A percentile compares a stretch with the other conserved stretches of the same genome.
These are phyloP conservation scores for Neckera pumila DNA, from an alignment of 225 moss, liverwort and hornwort genomes.

Conservation along the genomic window DNA sequence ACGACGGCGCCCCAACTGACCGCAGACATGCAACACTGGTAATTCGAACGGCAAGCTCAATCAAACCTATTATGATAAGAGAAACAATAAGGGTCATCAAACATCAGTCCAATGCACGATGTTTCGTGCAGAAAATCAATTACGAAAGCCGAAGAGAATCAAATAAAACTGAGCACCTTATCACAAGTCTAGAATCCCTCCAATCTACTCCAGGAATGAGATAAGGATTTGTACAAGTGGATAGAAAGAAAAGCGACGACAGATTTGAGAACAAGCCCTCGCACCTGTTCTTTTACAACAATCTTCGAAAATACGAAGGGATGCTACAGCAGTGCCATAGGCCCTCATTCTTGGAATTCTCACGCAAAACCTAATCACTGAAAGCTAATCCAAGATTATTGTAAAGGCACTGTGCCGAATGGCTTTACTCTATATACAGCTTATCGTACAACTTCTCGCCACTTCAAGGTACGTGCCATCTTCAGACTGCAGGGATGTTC, in stretches of 20 bases:
- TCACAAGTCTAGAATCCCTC: neutral
- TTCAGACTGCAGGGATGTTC: slow-evolving; percentile 65
- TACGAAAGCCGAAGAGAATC: neutral
- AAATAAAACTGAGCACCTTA: neutral
- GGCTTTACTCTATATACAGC: slow-evolving; percentile 3
- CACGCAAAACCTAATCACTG: neutral
- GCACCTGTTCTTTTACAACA: neutral
- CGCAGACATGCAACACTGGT: neutral
- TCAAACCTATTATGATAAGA: neutral
- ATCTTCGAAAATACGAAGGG: neutral
- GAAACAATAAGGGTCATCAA: neutral
- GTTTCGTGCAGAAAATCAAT: neutral
- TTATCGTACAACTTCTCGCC: neutral
- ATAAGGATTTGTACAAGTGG: neutral
- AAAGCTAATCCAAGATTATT: slow-evolving; percentile 4
- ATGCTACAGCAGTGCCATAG: neutral
- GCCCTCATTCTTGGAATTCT: neutral
- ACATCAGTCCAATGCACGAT: neutral
- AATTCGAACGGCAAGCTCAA: neutral
- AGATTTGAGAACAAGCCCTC: neutral
- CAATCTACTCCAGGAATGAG: neutral
- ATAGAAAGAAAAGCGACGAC: neutral
- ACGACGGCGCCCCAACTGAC: neutral
- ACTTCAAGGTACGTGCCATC: neutral
- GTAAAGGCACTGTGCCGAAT: neutral